Percentiles rank a stretch among this genome's conserved stretches.
Conservation (phyloP, 768 basidiomycete genomes). For the Russula ochroleuca region DNA sequence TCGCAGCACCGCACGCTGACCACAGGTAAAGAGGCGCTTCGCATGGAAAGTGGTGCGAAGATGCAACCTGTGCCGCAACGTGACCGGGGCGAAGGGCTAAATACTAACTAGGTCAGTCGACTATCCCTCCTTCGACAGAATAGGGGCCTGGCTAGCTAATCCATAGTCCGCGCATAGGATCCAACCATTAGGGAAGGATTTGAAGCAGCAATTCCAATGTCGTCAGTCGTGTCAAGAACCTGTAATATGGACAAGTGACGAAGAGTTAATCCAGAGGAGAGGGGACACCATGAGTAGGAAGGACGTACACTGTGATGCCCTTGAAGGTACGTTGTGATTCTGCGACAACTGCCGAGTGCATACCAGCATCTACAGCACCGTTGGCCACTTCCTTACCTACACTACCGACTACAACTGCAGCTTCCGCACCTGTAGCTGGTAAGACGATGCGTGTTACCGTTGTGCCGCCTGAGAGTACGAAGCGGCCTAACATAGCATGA, state of each 20-base stretch:
- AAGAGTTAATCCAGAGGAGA: no score
- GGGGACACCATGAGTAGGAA: no score
- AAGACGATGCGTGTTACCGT: conserved; percentile 55
- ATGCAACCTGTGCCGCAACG: conserved; percentile 17
- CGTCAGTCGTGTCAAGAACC: neutral
- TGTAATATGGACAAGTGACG: neutral
- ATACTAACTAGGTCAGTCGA: conserved; percentile 16
- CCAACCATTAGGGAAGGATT: neutral
- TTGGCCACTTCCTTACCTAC: conserved; percentile 31
- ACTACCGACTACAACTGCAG: conserved; percentile 42
- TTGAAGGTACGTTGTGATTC: no score
- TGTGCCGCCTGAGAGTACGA: conserved; percentile 62
- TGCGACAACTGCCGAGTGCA: no score
- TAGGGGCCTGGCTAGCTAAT: neutral
- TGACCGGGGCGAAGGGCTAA: conserved; percentile 18
- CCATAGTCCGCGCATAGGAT: neutral
- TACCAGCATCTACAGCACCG: conserved; percentile 27
- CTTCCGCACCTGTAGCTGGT: conserved; percentile 48
- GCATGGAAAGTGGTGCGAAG: conserved; percentile 9
- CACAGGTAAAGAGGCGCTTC: conserved; percentile 1
- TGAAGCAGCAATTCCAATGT: neutral
- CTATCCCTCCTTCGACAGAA: no score
- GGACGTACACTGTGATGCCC: no score
- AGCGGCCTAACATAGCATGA: conserved; percentile 44
- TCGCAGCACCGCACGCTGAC: conserved; percentile 11